Base-by-base conservation (phyloP, 768 basidiomycete species). In the Rhodocollybia butyracea region DNA sequence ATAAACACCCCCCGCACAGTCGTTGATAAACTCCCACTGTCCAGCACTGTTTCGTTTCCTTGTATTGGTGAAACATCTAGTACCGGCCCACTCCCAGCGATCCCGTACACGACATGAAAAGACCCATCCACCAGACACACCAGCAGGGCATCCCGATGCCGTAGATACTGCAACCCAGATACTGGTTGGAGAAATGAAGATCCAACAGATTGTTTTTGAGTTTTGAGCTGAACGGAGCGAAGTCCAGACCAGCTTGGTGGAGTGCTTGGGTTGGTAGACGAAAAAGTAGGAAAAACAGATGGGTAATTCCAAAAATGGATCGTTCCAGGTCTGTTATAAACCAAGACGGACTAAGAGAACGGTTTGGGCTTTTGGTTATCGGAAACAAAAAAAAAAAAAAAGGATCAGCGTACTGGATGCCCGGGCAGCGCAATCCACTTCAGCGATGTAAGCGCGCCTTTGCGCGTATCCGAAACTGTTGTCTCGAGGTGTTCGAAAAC, bases 61-160 rank as follows among this genome's bases (percentile, higher is more conserved):
- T 73, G 66, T 30, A 31, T 75, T 76, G 63, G 57, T 36, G 72
- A 63, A 19, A 21, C 30, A 27, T 51, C 57, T 70, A 78, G 76
- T 8, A 70, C 66, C 5, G 84, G 87, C 26, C 76, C 70, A 5
- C 57, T 59, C 3, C 51, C 39, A 22, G 80, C 78, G 27, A 90
- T 21, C 51, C 74, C 67, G 60, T 81, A 76, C 53, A 91, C 65
- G 46, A 77, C 78, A 63, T 88, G 83, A 61, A 89, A 77, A 8
- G 87, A 84, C 0, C 90, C 91, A 60, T 93, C 90, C 34, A 78
- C 76, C 17, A 91, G 73, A 3, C 82, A 74, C 34, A 90, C 57
- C 19, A 89, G 54, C 30, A 89, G 71, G 1, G 70, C 58, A 62
- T 91, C 89, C 30, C 69, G 69, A 17, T 68, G 64, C 3, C 59